Conservation (phyloP, 2,329 filamentous ascomycete species). For the Pyrenophora seminiperda region DNA sequence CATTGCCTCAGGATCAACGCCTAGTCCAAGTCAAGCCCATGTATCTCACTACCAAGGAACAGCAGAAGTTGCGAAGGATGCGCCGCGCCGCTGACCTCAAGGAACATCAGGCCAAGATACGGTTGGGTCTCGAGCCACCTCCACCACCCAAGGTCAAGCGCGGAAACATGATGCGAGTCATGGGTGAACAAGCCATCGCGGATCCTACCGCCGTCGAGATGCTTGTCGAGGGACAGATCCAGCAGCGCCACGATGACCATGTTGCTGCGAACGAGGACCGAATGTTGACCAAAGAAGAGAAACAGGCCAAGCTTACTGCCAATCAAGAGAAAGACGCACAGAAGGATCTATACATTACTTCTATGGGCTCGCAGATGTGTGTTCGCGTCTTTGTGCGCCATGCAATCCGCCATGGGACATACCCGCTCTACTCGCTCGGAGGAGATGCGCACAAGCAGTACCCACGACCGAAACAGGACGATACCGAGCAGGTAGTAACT, state of each 20-base stretch:
- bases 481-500: too few relatives aligned
- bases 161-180: constrained; percentile 94
- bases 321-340: constrained; percentile 89
- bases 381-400: constrained; percentile 15
- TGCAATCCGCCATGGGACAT: constrained; percentile 6
- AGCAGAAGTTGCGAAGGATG: constrained; percentile 87
- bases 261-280: constrained; percentile 79
- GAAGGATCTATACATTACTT: constrained; percentile 74
- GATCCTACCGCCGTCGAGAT: constrained; percentile 97
- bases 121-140: constrained; percentile 84
- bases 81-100: constrained; percentile 91
- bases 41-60: constrained; percentile 89
- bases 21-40: constrained; percentile 81
- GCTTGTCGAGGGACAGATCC: constrained; percentile 89
- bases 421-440: constrained; percentile 10
- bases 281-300: constrained; percentile 86
- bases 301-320: constrained; percentile 76
- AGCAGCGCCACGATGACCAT: constrained; percentile 80
- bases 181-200: constrained; percentile 90
- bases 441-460: neutral
- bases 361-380: neutral
- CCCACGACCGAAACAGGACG: neutral
- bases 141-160: constrained; percentile 97
- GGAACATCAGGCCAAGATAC: constrained; percentile 94
- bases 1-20: constrained; percentile 89